Base-by-base conservation (phyloP, 2,329 filamentous ascomycete species). In the Drechslerella coelobrocha region DNA sequence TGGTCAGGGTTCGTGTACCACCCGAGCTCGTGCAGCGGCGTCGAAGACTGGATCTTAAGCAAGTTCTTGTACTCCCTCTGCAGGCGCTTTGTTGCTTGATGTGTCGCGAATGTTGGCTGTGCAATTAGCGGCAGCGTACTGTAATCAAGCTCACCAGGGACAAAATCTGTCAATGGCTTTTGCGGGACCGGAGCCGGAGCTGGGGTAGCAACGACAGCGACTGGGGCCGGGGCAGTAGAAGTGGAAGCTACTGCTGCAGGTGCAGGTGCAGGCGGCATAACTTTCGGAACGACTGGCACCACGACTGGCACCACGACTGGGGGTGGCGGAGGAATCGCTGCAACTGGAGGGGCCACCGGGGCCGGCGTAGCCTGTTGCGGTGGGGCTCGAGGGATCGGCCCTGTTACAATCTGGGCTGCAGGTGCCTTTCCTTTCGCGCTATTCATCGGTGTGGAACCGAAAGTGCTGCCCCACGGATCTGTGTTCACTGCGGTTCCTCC, bases 1-100 rank as follows among this genome's bases (percentile, higher is more conserved):
- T 85, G 84, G 4, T 82, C 81, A 12, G 83, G 80, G 75, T 95
- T 85, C 61, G 96, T 87, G 76, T 91, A 91, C 91, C 92, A 96
- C 14, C 92, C 92, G 0, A 95, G 83, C 68, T 89, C 84, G 68
- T 88, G 83, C 1, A 85, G 77, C 0, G 86, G 83, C 0, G 83
- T 85, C 9, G 77, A 80, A 0, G 84, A 78, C 77, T 96, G 92
- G 0, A 87, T 78, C 65, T 85, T 84, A 31, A 89, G 79, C 0
- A 92, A 80, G 7, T 82, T 81, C 59, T 82, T 83, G 47, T 96
- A 82, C 73, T 92, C 88, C 41, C 81, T 82, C 69, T 86, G 84
- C 0, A 94, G 82, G 2, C 84, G 80, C 75, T 83, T 86, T 1
- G 86, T 88, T 0, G 88, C 88, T 0, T 78, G 73, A 0, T 80